Evolutionary conservation across 2,329 filamentous ascomycete species (phyloP), one percentile per base, ranked within the genome.

Genomic region (Penicillium sp.): DNA sequence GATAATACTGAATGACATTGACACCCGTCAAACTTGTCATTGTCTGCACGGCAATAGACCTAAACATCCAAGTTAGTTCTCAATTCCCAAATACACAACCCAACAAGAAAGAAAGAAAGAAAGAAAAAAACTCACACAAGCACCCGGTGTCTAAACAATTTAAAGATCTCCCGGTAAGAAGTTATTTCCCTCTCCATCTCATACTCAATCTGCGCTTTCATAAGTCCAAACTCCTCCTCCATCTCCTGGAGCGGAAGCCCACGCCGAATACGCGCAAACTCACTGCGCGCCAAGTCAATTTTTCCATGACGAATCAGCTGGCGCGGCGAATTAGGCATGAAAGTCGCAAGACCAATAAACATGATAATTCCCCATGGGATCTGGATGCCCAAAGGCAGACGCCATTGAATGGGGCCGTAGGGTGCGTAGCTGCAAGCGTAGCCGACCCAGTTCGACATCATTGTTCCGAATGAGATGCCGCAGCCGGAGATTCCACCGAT

Each of bases 1-100:
- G 55, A 37, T 57, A 67, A 41, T 68, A 76, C 72, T 80, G 82
- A 38, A 85, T 84, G 1, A 84, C 82, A 63, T 85, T 85, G 38
- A 84, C 80, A 12, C 83, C 83, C 0, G 83, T 85, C 40, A 84
- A 65, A 61, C 77, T 79, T 0, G 82, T 85, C 80, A 85, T 82
- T 3, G 81, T 84, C 69, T 85, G 82, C 2, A 84, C 83, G 2
- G 80, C 79, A 63, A 85, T 81, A 1, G 79, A 81, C 21, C 71
- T 74, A 54, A 25, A 54, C n/a, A 47, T 3, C 17, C 45, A 23
- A 9, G 49, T 68, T n/a, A 69, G 64, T 49, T 25, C 19, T 35
- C 29, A 50, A 35, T 5, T 42, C 19, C 37, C 29, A 50, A 35
- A 5, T 42, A 38, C 40, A 6, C 29, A 42, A 9, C 2, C n/a